Base-by-base conservation (phyloP, 2,329 filamentous ascomycete species). In the Aureobasidium zeae region DNA sequence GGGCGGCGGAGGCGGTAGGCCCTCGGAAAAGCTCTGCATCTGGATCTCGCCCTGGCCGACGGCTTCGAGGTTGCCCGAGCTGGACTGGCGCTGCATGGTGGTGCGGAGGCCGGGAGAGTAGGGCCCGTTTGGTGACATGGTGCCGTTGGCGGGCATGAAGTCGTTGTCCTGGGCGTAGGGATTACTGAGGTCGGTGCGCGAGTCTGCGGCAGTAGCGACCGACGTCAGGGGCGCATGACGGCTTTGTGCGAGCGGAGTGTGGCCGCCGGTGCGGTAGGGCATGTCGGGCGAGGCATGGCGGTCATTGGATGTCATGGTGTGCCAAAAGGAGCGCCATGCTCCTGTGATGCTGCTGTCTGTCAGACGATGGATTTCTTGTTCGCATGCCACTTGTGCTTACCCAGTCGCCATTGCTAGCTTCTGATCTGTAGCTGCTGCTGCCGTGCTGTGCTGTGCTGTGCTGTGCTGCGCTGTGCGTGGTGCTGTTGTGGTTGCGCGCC, bases 21-120 rank as follows among this genome's bases (percentile, higher is more conserved):
- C 91, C 53, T 95, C 88, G 57, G 83, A 79, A 67, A 98, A 98
- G 49, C 83, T 83, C 66, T 95, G 91, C 86, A 98, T 91, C 54
- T 83, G 89, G 50, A 98, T 94, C 63, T 95, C 89, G 52, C 85
- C 84, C 4, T 67, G 77, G 67, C 67, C 79, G 53, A 80, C 75
- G 47, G 78, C 78, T 59, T 91, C 84, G 72, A 78, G 25, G 77
- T 72, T 55, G 77, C 73, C 28, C 13, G 35, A 33, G 30, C 46
- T 50, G 28, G 43, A 46, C 54, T 76, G 65, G 50, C 75, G 74
- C 42, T 57, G 53, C 82, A 79, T 73, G 46, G 82, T 83, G 39
- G 86, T 89, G 55, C 88, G 77, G 72, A 93, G 77, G 41, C 88
- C 89, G 9, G 89, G 89, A 1, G 88, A 93, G 66, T 96, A 96